Base-by-base conservation (phyloP, 805 yeast genomes). In the Danielia oregonensis region DNA sequence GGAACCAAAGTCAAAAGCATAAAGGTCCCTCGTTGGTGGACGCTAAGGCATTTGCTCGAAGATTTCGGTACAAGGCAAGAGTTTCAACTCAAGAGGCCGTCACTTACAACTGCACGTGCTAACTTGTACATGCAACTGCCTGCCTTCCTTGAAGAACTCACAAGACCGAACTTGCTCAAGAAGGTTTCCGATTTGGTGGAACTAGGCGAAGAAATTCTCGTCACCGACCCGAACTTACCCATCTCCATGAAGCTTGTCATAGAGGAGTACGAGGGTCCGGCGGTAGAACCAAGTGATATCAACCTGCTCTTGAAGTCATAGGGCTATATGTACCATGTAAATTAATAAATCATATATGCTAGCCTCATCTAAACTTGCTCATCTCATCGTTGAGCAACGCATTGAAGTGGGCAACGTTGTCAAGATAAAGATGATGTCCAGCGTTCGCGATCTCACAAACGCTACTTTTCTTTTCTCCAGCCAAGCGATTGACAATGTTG, bases 371-470 rank as follows among this genome's bases (percentile, higher is more conserved):
- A 14, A 13, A 24, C 18, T n/a, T 14, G 17, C 30, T 46, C 85
- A 82, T 78, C 52, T 81, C 83, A 4, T 63, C 44, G 2, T 67
- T 36, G 22, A 82, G 54, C 39, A 74, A 39, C 7, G 58, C 43
- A 51, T 84, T 81, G 51, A 85, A 85, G 18, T 48, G 65, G 8
- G 51, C 40, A 30, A 66, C 61, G 49, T 82, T 82, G 54, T 85
- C 95, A 40, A 85, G 62, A 52, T 84, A 85, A n/a, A 85, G 48
- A 53, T 85, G 94, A 56, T 85, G 94, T 1, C 94, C 94, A 4
- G 84, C 69, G 42, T 76, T 65, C 10, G 69, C 68, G 12, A 85
- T 63, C 29, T 64, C 60, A 17, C 57, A 42, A 5, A 74, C 68
- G 33, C 44, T 33, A 43, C 66, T 51, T 36, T 49, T 27, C 2